Evolutionary conservation across 129 eudicot species (phyloP).

Genomic region (Gnaphalium uliginosum): DNA sequence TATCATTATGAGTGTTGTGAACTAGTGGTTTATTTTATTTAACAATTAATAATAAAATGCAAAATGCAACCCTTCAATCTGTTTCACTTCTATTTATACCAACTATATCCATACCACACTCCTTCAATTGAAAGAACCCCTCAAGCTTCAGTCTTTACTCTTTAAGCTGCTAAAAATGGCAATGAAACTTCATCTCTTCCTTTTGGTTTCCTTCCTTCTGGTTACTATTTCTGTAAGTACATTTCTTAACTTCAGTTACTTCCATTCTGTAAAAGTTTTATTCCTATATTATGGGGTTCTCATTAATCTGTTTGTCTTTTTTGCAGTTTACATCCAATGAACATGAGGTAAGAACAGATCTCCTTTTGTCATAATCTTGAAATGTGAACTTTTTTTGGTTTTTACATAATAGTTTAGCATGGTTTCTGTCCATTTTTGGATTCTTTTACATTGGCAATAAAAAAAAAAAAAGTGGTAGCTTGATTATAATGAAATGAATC

Average conservation of each 20-base stretch:
- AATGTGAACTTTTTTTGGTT: background rate
- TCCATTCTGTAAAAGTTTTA: background rate
- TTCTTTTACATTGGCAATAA: conserved; percentile 30
- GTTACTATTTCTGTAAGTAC: conserved; percentile 34
- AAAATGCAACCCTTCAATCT: background rate
- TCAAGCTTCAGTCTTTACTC: conserved; percentile 17
- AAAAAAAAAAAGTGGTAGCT: no score
- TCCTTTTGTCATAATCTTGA: conserved; percentile 24
- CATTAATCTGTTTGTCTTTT: background rate
- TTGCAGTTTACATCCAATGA: conserved; percentile 28
- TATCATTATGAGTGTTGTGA: no score
- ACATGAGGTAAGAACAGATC: conserved; percentile 27
- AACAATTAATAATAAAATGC: no score
- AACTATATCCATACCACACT: conserved; percentile 3
- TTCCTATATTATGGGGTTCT: background rate
- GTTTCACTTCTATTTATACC: conserved; percentile 33
- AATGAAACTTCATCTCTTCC: conserved; percentile 32
- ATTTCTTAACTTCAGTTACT: background rate
- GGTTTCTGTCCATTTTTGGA: conserved; percentile 21
- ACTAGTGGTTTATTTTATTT: no score
- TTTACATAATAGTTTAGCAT: conserved; percentile 11
- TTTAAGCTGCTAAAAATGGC: conserved; percentile 28
- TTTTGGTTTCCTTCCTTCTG: conserved; percentile 32
- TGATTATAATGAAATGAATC: no score
- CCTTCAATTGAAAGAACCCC: background rate